These are phyloP conservation scores for Moricandia moricandioides DNA, from an alignment of 345 rosid genomes.

Conservation along the genomic window DNA sequence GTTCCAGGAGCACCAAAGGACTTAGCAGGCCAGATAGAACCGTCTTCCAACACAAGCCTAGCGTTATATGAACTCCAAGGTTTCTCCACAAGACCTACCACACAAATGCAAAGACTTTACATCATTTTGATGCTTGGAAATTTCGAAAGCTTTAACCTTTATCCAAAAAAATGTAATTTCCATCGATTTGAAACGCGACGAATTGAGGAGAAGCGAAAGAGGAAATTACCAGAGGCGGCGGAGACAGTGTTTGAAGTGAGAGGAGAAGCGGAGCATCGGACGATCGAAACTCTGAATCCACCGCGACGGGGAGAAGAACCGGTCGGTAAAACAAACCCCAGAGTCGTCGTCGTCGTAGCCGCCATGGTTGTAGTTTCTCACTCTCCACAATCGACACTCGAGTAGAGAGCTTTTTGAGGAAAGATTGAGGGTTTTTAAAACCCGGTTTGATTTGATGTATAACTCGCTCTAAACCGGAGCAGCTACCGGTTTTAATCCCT, in stretches of 20 bases:
- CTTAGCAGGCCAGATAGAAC: constrained; percentile 93
- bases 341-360: constrained; percentile 19
- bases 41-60: constrained; percentile 89
- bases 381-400: neutral
- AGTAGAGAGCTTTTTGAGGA: neutral
- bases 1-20: constrained; percentile 95
- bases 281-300: constrained; percentile 37
- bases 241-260: constrained; percentile 40
- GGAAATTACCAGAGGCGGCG: constrained; percentile 46
- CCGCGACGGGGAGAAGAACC: constrained; percentile 29
- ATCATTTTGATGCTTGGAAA: neutral
- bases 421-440: neutral
- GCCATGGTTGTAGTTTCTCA: constrained; percentile 30
- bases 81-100: constrained; percentile 50
- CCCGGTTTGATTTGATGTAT: constrained; percentile 1
- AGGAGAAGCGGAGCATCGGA: constrained; percentile 56
- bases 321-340: constrained; percentile 19
- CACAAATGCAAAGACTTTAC: neutral
- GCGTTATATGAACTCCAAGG: constrained; percentile 87
- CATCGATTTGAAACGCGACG: neutral
- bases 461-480: neutral
- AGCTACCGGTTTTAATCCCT: neutral
- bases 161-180: neutral
- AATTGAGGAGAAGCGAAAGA: neutral
- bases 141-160: neutral